Base-by-base conservation (phyloP, 2,329 filamentous ascomycete species). In the Emergomyces africanus region DNA sequence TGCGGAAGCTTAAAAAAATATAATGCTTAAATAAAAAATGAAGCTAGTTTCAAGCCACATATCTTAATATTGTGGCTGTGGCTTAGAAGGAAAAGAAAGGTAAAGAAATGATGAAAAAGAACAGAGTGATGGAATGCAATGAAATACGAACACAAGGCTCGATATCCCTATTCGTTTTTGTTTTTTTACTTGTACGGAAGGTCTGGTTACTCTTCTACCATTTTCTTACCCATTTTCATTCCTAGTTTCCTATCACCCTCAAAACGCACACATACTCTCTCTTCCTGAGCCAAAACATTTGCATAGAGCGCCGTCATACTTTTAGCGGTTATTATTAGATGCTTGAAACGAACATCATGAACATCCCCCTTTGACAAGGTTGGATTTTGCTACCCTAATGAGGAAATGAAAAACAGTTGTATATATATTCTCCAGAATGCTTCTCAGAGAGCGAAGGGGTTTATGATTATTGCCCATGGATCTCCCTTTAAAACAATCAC, bases 11-110 rank as follows among this genome's bases (percentile, higher is more conserved):
- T 69, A 60, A 57, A 75, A 69, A 57, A 75, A 69, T 66, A 90
- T 90, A 87, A 80, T 84, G 71, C 80, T 84, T 63, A n/a, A n/a
- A n/a, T 89, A 87, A 66, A 41, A 42, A 42, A 42, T 6, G 15
- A n/a, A 42, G 18, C 18, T 42, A 3, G 8, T 48, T 48, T n/a
- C 39, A 42, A n/a, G 15, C 39, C 39, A n/a, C 39, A n/a, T n/a
- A 12, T 44, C 23, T 44, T 12, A 20, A 44, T 20, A 9, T n/a
- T n/a, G 8, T n/a, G 41, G 20, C 10, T 44, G 41, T 44, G 18
- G 41, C 41, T 18, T 20, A 20, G 41, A 44, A 44, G 42, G 42
- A 23, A 44, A 44, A 23, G n/a, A n/a, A n/a, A 12, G n/a, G 42
- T 3, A 23, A 23, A 20, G 41, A 44, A 44, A 8, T 5, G 9